Conservation (phyloP, 257 asterid species). For the Rhazya stricta region DNA sequence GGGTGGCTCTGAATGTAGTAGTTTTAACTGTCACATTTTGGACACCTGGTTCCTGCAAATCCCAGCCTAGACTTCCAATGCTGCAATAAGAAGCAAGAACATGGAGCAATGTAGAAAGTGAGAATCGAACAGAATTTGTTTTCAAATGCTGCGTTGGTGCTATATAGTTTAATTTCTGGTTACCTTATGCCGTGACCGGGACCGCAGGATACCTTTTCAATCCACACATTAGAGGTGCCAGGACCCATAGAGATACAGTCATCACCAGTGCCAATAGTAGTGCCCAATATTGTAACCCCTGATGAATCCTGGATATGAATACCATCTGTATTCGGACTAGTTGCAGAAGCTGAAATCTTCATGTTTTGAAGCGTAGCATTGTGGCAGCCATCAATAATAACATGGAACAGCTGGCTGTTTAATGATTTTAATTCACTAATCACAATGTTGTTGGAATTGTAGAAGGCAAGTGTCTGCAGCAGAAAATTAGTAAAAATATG, state of each 20-base stretch:
- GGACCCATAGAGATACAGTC: conserved; percentile 56
- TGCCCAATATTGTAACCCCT: conserved; percentile 22
- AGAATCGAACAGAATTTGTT: neutral
- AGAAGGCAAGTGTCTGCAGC: conserved; percentile 40
- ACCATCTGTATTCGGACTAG: conserved; percentile 59
- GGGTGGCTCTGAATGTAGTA: conserved; percentile 4
- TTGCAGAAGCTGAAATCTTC: conserved; percentile 26
- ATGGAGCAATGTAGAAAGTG: neutral
- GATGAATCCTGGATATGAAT: conserved; percentile 41
- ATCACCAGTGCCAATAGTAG: conserved; percentile 41
- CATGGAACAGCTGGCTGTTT: conserved; percentile 53
- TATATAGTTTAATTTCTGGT: neutral
- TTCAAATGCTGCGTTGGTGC: no score
- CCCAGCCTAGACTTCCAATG: conserved; percentile 18
- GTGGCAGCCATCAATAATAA: conserved; percentile 41
- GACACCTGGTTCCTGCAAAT: conserved; percentile 11
- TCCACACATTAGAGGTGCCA: conserved; percentile 35
- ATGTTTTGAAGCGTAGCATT: conserved; percentile 33
- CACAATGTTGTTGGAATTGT: conserved; percentile 39
- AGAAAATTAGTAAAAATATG: neutral
- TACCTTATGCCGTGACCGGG: conserved; percentile 59
- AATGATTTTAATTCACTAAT: conserved; percentile 37
- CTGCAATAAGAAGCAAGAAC: conserved; percentile 2
- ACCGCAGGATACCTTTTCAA: conserved; percentile 38
- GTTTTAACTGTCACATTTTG: conserved; percentile 15